Conservation (phyloP, 495 filamentous ascomycete species). For the Polyplosphaeria fusca region DNA sequence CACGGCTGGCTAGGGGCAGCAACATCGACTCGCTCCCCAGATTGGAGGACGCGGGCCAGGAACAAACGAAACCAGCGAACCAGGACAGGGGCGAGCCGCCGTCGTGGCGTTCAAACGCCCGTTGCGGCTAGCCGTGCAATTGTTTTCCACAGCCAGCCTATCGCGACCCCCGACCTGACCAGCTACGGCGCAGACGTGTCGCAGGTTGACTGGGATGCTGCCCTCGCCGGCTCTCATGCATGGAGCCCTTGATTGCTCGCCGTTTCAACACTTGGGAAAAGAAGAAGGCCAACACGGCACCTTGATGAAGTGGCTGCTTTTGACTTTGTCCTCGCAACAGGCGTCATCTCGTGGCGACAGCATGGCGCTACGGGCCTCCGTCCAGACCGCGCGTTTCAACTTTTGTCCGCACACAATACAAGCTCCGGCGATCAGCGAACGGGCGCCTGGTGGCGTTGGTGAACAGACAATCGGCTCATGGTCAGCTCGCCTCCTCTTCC, state of each 20-base stretch:
- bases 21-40: not conserved
- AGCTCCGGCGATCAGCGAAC: conserved; percentile 13
- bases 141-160: conserved; percentile 7
- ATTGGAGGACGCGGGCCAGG: conserved; percentile 13
- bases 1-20: not conserved
- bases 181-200: conserved; percentile 12
- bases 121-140: not conserved
- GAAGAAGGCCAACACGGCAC: conserved; percentile 10
- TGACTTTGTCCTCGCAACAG: no score
- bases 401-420: no score
- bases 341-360: not conserved
- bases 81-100: conserved; percentile 1
- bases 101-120: conserved; percentile 2
- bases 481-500: not conserved
- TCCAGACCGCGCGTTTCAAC: not conserved
- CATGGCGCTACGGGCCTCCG: not conserved
- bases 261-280: conserved; percentile 1
- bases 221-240: not conserved
- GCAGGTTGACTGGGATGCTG: not conserved
- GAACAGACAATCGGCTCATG: not conserved
- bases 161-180: not conserved
- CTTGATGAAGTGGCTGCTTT: conserved; percentile 6
- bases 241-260: not conserved
- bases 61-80: conserved; percentile 8
- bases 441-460: not conserved